These are phyloP conservation scores for Arabidopsis lyrata DNA, from an alignment of 441 rosid species.

Conservation along the genomic window DNA sequence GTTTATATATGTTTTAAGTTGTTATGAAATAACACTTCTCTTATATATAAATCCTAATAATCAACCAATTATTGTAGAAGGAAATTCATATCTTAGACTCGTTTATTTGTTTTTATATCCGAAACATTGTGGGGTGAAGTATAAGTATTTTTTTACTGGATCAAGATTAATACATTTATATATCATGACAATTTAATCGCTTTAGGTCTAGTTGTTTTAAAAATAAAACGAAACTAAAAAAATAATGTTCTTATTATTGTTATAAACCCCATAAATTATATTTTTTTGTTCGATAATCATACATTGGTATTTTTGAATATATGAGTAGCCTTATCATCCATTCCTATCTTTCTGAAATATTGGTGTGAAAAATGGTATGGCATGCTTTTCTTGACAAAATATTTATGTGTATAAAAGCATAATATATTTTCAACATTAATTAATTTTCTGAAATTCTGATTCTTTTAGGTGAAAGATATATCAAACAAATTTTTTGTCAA, in stretches of 20 bases:
- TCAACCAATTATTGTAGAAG: not conserved
- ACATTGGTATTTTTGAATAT: not conserved
- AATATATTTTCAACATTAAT: not conserved
- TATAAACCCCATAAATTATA: not conserved
- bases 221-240: not conserved
- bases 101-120: not conserved
- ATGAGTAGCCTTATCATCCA: not conserved
- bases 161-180: not conserved
- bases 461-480: not conserved
- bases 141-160: not conserved
- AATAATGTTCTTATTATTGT: not conserved
- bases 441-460: not conserved
- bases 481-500: no score
- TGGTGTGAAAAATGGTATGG: not conserved
- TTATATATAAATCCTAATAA: not conserved
- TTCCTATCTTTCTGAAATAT: not conserved
- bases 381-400: not conserved
- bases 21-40: slow-evolving; percentile 1
- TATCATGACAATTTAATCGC: not conserved
- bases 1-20: not conserved
- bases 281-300: no score
- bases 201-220: not conserved
- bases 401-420: not conserved
- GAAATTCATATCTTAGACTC: not conserved
- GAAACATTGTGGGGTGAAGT: not conserved